phyloP scores from a whole-genome alignment of 805 yeast genomes.

The fission yeast (Schizosaccharomyces pombe) region DNA sequence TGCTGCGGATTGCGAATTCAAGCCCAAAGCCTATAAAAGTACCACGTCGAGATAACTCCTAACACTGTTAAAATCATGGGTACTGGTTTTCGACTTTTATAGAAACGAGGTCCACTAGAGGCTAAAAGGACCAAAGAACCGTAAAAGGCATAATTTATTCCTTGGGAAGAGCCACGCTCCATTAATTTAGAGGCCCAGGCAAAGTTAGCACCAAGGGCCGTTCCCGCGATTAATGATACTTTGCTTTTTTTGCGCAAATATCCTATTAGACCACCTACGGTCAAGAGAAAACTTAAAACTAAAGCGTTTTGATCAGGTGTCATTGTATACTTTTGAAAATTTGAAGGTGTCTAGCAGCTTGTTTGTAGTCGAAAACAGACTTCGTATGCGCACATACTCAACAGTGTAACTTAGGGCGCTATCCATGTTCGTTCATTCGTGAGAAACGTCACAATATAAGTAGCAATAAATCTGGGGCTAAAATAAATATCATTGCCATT shows the following conservation, averaged over 20 bases:
- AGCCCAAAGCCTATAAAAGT: not conserved
- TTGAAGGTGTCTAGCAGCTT: too few relatives aligned
- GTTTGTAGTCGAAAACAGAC: too few relatives aligned
- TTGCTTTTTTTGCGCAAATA: not conserved
- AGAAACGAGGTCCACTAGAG: not conserved
- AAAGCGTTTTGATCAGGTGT: not conserved
- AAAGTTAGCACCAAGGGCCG: not conserved
- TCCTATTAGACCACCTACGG: not conserved
- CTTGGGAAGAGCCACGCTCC: not conserved
- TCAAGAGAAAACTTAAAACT: not conserved
- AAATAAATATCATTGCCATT: too few relatives aligned
- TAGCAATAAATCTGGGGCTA: too few relatives aligned
- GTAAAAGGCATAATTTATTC: not conserved
- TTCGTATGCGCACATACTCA: too few relatives aligned
- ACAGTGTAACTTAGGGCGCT: too few relatives aligned
- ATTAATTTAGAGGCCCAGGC: not conserved
- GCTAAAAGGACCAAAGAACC: not conserved
- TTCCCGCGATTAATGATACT: not conserved
- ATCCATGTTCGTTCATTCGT: too few relatives aligned
- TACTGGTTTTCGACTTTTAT: not conserved
- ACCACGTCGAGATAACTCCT: not conserved
- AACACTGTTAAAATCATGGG: not conserved
- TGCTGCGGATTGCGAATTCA: not conserved
- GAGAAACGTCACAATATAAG: too few relatives aligned
- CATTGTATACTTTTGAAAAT: too few relatives aligned